Percentiles rank a stretch among this genome's conserved stretches.
These are phyloP conservation scores for Emericellopsis atlantica DNA, from an alignment of 2,329 filamentous ascomycete genomes.

Conservation along the genomic window DNA sequence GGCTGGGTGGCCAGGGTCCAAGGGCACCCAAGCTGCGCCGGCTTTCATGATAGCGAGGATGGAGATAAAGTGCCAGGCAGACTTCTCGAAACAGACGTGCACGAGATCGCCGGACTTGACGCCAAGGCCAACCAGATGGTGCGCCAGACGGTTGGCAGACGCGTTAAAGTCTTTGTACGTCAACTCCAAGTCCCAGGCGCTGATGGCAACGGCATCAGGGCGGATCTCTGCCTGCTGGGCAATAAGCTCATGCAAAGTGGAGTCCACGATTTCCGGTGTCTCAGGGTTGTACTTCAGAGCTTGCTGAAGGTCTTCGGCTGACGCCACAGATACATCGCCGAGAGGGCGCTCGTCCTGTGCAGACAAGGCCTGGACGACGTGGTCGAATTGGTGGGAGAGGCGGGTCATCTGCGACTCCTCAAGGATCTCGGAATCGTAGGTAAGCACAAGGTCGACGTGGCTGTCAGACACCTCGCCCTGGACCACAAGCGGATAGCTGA, in stretches of 20 bases:
- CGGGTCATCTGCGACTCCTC: neutral
- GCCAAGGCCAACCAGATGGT: neutral
- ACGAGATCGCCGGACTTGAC: conserved; percentile 1
- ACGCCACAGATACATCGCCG: neutral
- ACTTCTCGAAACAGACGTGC: conserved; percentile 7
- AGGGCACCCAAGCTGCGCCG: conserved; percentile 5
- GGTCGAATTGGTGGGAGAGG: neutral
- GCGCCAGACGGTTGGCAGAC: neutral
- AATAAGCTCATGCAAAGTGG: neutral
- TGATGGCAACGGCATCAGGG: neutral
- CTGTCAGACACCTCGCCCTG: neutral
- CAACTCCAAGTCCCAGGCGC: conserved; percentile 1
- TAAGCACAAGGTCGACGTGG: conserved; percentile 1
- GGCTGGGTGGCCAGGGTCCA: conserved; percentile 5
- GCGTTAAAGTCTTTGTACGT: conserved; percentile 1
- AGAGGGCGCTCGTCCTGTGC: neutral
- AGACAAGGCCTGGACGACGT: neutral
- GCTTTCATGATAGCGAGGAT: conserved; percentile 5
- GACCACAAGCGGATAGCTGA: conserved; percentile 5
- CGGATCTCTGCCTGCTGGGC: neutral
- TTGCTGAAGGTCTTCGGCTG: neutral
- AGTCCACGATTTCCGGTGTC: neutral
- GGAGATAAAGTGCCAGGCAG: conserved; percentile 4
- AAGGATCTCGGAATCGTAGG: conserved; percentile 2
- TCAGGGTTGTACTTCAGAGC: neutral